Evolutionary conservation across 139 green algal genomes (phyloP).

Genomic region (Marvania coccoides): DNA sequence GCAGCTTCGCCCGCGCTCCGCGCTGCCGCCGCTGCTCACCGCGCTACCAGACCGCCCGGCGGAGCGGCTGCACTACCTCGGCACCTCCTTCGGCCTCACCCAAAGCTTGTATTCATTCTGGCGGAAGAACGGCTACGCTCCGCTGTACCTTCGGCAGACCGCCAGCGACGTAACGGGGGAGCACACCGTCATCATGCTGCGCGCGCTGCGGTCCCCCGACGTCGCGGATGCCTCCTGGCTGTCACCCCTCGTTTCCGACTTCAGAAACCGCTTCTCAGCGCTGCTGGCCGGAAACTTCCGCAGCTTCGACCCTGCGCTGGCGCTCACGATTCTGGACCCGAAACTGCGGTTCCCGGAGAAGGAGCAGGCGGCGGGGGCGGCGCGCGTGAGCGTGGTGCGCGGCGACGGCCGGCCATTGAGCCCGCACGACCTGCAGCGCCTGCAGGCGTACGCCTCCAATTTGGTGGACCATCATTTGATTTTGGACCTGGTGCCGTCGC

Average conservation of each 20-base stretch:
- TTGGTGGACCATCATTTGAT: slow-evolving; percentile 95
- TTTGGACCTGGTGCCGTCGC: slow-evolving; percentile 70
- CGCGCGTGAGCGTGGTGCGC: neutral
- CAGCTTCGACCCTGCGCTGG: slow-evolving; percentile 66
- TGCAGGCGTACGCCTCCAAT: slow-evolving; percentile 86
- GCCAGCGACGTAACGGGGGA: slow-evolving; percentile 80
- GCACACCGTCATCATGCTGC: slow-evolving; percentile 87
- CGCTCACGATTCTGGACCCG: slow-evolving; percentile 76
- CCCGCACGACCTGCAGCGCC: slow-evolving; percentile 83
- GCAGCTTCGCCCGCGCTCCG: slow-evolving; percentile 57
- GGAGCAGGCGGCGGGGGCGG: slow-evolving; percentile 24
- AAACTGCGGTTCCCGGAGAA: slow-evolving; percentile 71
- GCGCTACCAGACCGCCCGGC: slow-evolving; percentile 65
- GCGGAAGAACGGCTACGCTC: slow-evolving; percentile 59
- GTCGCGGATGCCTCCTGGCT: slow-evolving; percentile 65
- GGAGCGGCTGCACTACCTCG: slow-evolving; percentile 90
- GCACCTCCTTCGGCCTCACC: slow-evolving; percentile 87
- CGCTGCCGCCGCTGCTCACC: slow-evolving; percentile 84
- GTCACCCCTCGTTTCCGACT: slow-evolving; percentile 73
- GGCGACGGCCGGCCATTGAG: slow-evolving; percentile 53
- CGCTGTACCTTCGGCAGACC: slow-evolving; percentile 91
- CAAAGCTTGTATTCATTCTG: slow-evolving; percentile 92
- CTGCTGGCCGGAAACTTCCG: slow-evolving; percentile 38
- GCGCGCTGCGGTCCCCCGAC: slow-evolving; percentile 53
- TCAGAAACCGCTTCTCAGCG: slow-evolving; percentile 44